Evolutionary conservation across 176 grass and related monocot species (phyloP).

Genomic region (Hordeum vulgare): MorexV3_pseudomolecules_assembly NC_058520.1:67993694-67994193

Average conservation of each 20-base stretch:
- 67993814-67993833: neutral
- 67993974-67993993: neutral
- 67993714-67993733: neutral
- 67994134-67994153: conserved; percentile 94
- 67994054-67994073: neutral
- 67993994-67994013: neutral
- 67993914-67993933: neutral
- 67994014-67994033: neutral
- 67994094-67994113: conserved; percentile 98
- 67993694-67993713: neutral
- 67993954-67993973: neutral
- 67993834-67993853: neutral
- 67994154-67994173: neutral
- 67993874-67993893: neutral
- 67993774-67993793: conserved; percentile 11
- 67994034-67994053: neutral
- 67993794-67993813: neutral
- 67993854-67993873: neutral
- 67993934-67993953: neutral
- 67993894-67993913: neutral
- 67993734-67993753: neutral
- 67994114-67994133: conserved; percentile 99
- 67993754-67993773: neutral
- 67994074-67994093: conserved; percentile 37
- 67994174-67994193: neutral